Base-by-base conservation (phyloP, 2,329 filamentous ascomycete species). In the Scedosporium aurantiacum region DNA sequence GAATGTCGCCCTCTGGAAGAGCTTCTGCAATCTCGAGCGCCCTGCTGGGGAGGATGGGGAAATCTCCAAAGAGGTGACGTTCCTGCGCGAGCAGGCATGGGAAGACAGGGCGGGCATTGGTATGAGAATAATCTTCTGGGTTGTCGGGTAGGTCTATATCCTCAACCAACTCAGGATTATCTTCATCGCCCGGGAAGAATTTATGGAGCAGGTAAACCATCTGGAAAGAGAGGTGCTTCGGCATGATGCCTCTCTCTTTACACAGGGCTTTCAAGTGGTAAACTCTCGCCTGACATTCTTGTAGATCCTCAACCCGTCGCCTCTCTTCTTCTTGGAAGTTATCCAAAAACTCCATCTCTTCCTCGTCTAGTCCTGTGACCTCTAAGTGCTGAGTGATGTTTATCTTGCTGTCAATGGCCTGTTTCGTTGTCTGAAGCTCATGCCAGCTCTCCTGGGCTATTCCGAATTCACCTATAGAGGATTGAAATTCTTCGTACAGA, bases 31-130 rank as follows among this genome's bases (percentile, higher is more conserved):
- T 68, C 60, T 69, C 71, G 12, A 82, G 67, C 3, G 77, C 78
- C 7, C 69, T 68, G n/a, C 71, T 63, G 1, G 77, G 70, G 0
- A 78, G 78, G 45, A 75, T 65, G 3, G 76, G 78, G 23, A 70
- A 68, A 6, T 67, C 52, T 2, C 71, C 67, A 32, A 82, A 66
- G 0, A 80, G 62, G 60, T 82, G 74, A 23, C 75, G 72, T 1
- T 79, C 79, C 54, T 78, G 78, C 5, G 78, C 77, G n/a, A 82
- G 70, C 6, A 83, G 70, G 27, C 76, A 69, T 6, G 77, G 70
- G 60, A 81, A 81, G 7, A 67, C 65, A 6, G 71, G 66, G 64
- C 80, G 75, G 6, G 72, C 72, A 2, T 61, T 63, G 57, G 67
- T 62, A 8, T 69, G 62, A 3, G 71, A 70, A 3, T 61, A 37